Conservation (phyloP, 495 filamentous ascomycete genomes). For the Jackrogersella multiformis region DNA sequence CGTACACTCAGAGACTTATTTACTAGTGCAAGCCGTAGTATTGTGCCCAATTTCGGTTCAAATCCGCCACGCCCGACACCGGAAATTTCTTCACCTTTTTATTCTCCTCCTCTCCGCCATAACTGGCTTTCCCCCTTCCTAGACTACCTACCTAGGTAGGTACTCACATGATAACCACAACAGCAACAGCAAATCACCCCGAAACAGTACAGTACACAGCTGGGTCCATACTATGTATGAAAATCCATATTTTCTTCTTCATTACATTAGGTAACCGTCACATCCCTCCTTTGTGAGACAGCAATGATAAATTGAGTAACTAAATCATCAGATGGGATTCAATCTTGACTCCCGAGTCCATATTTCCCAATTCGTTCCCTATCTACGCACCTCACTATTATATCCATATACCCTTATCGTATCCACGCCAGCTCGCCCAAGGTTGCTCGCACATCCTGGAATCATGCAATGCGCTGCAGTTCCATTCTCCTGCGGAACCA, state of each 20-base stretch:
- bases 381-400: background rate
- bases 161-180: background rate
- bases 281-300: background rate
- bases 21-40: slow-evolving; percentile 30
- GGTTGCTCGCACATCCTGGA: slow-evolving; percentile 19
- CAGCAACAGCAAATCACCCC: background rate
- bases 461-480: slow-evolving; percentile 36
- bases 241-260: background rate
- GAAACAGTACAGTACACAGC: background rate
- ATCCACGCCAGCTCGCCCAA: slow-evolving; percentile 5
- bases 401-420: slow-evolving; percentile 12
- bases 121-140: background rate
- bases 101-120: background rate
- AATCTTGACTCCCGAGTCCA: background rate
- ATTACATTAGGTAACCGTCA: background rate
- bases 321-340: too few relatives aligned
- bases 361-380: background rate
- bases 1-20: slow-evolving; percentile 8
- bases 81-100: slow-evolving; percentile 34
- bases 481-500: slow-evolving; percentile 20
- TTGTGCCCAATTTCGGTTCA: slow-evolving; percentile 29
- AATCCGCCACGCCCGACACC: slow-evolving; percentile 40
- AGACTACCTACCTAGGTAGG: background rate
- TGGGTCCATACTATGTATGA: background rate
- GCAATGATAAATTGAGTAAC: too few relatives aligned